Percentiles rank a stretch among this genome's conserved stretches.
phyloP scores from a whole-genome alignment of 495 filamentous ascomycete species.

The Staphylotrichum longicolle region DNA sequence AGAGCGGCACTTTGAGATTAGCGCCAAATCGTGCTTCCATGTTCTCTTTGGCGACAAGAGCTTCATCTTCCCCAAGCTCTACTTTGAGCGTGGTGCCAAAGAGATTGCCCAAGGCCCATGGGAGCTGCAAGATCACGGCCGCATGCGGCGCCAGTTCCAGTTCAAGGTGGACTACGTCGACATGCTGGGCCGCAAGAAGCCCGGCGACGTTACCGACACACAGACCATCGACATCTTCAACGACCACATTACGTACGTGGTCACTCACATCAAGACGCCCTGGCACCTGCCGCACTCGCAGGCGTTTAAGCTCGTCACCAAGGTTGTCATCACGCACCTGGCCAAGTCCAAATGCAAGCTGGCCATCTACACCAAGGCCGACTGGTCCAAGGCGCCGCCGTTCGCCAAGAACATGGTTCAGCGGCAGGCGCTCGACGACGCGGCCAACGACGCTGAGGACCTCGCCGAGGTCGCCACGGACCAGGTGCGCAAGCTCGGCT shows the following conservation, averaged over 20 bases:
- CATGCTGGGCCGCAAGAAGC: constrained; percentile 58
- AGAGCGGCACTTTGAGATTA: constrained; percentile 80
- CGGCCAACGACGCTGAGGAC: constrained; percentile 79
- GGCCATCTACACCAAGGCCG: constrained; percentile 79
- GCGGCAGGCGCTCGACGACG: constrained; percentile 73
- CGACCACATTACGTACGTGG: constrained; percentile 93
- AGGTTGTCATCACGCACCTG: constrained; percentile 90
- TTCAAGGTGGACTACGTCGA: constrained; percentile 71
- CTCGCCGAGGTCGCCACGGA: constrained; percentile 81
- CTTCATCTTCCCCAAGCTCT: constrained; percentile 86
- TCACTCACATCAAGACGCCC: constrained; percentile 81
- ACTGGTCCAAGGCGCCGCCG: constrained; percentile 70
- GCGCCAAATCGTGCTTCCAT: constrained; percentile 90
- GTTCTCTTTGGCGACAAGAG: constrained; percentile 94
- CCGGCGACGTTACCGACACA: constrained; percentile 69
- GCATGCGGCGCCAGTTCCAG: constrained; percentile 71
- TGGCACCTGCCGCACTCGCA: constrained; percentile 85
- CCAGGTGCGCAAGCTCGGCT: constrained; percentile 78
- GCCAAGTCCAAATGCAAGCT: constrained; percentile 91
- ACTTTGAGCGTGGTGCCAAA: constrained; percentile 78
- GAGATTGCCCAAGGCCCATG: constrained; percentile 84
- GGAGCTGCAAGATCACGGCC: constrained; percentile 63
- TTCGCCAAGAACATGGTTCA: constrained; percentile 73
- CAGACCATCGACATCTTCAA: constrained; percentile 90
- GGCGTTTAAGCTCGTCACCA: constrained; percentile 79